phyloP scores from a whole-genome alignment of 2,329 filamentous ascomycete species.

The Aspergillus fructus region DNA sequence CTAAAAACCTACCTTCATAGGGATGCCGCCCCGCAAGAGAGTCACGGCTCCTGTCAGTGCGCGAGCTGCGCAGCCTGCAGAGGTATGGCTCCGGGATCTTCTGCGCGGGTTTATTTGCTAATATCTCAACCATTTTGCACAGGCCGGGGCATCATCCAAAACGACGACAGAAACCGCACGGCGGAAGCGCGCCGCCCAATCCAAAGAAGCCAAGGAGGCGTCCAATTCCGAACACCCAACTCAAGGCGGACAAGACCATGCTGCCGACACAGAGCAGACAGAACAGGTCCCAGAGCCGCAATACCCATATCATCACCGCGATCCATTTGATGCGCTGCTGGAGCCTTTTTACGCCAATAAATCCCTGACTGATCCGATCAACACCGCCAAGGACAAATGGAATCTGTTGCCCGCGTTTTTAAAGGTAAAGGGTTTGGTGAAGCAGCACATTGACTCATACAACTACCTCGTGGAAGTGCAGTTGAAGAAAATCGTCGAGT shows the following conservation, averaged over 20 bases:
- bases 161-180: constrained; percentile 23
- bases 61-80: constrained; percentile 28
- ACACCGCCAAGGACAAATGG: constrained; percentile 83
- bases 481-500: constrained; percentile 92
- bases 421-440: constrained; percentile 94
- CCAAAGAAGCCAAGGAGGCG: constrained; percentile 26
- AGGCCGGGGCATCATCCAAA: constrained; percentile 19
- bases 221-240: constrained; percentile 19
- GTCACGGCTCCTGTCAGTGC: constrained; percentile 29
- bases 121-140: constrained; percentile 1
- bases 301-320: constrained; percentile 29
- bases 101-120: constrained; percentile 10
- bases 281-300: constrained; percentile 18
- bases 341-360: constrained; percentile 71
- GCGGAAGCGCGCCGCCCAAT: constrained; percentile 29
- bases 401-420: constrained; percentile 96
- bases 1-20: neutral
- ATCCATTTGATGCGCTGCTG: constrained; percentile 61
- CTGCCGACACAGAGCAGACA: neutral
- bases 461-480: constrained; percentile 98
- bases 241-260: constrained; percentile 15
- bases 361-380: constrained; percentile 66
- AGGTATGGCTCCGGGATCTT: constrained; percentile 29
- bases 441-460: constrained; percentile 98
- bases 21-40: constrained; percentile 41